Evolutionary conservation across 768 basidiomycete genomes (phyloP).

Genomic region (Auricularia cornea): DNA sequence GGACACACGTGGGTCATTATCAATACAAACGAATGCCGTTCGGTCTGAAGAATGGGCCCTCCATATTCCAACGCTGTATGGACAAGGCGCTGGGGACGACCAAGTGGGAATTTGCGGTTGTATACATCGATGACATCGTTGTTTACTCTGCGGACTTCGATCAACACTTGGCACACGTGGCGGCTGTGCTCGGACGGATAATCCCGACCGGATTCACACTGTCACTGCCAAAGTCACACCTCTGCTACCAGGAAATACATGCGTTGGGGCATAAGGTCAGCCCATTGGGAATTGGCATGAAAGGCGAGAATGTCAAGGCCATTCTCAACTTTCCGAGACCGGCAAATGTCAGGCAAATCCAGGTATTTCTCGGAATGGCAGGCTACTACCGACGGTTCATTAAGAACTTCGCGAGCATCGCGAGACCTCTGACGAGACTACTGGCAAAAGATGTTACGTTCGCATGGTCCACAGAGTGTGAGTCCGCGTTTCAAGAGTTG

Average conservation of each 20-base stretch:
- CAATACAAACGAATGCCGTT: conserved; percentile 38
- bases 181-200: conserved; percentile 24
- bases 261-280: conserved; percentile 28
- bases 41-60: conserved; percentile 18
- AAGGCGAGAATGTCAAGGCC: conserved; percentile 29
- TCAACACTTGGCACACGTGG: conserved; percentile 28
- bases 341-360: conserved; percentile 18
- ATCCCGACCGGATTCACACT: conserved; percentile 19
- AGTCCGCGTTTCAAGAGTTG: not conserved
- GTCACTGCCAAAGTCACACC: conserved; percentile 27
- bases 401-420: conserved; percentile 25
- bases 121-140: conserved; percentile 11
- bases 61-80: not conserved
- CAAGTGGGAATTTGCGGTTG: conserved; percentile 7
- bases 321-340: conserved; percentile 22
- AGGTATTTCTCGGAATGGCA: conserved; percentile 30
- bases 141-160: conserved; percentile 6
- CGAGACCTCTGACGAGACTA: conserved; percentile 25
- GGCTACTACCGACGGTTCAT: conserved; percentile 31
- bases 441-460: conserved; percentile 15
- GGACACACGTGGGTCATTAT: conserved; percentile 30
- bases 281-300: conserved; percentile 26
- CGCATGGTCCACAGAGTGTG: no score
- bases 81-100: no score
- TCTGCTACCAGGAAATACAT: conserved; percentile 24